Conservation (phyloP, 164 flowering plant genomes). For the Stephania japonica region DNA sequence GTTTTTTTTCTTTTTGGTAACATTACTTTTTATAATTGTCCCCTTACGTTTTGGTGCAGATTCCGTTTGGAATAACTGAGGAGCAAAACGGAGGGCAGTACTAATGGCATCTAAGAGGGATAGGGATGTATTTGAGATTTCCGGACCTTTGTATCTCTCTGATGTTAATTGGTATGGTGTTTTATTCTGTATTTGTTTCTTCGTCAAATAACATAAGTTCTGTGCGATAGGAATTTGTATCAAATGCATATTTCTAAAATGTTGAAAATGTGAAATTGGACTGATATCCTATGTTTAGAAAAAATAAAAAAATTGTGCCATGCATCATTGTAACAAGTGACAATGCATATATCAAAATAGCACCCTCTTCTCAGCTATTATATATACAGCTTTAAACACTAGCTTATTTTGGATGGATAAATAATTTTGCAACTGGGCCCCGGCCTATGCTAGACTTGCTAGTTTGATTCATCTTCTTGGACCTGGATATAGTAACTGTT, state of each 20-base stretch:
- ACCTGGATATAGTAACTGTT: background rate
- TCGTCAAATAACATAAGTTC: background rate
- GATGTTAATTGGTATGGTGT: constrained; percentile 60
- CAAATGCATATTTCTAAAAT: background rate
- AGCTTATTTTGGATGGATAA: background rate
- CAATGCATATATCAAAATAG: background rate
- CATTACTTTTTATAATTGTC: background rate
- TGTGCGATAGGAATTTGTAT: too few relatives aligned
- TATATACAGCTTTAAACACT: background rate
- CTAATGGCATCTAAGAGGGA: constrained; percentile 59
- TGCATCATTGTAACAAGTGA: background rate
- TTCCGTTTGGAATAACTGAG: constrained; percentile 10
- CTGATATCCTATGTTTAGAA: background rate
- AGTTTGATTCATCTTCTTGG: background rate
- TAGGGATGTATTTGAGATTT: constrained; percentile 41
- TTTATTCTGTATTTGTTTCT: background rate
- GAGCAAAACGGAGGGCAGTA: background rate
- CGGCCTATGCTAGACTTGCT: background rate
- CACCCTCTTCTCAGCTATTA: background rate
- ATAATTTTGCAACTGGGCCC: background rate
- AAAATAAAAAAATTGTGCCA: background rate
- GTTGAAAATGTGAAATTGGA: background rate
- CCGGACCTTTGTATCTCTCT: constrained; percentile 70
- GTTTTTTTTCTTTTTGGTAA: too few relatives aligned
- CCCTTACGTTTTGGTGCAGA: background rate